Base-by-base conservation (phyloP, 2,329 filamentous ascomycete species). In the Penicillium hesseltinei region DNA sequence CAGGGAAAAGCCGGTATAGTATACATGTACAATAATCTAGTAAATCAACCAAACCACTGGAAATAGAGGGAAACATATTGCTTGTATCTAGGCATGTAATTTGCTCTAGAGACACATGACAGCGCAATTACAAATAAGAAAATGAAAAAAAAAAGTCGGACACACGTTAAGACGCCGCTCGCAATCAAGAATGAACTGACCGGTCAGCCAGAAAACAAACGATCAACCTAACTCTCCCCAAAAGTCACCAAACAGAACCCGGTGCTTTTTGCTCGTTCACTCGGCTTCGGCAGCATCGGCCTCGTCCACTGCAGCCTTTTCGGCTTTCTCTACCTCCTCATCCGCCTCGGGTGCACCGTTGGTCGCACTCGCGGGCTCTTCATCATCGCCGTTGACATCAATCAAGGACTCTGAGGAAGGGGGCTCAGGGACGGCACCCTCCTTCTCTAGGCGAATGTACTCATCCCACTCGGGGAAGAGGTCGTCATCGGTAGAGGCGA, bases 391-490 rank as follows among this genome's bases (percentile, higher is more conserved):
- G 52, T 74, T 66, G 47, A 78, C 64, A 61, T 79, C 75, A 58
- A 79, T 77, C 60, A 80, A 63, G 55, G 73, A 72, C 51, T 70
- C 72, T 43, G 74, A 72, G 21, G 71, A 68, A 59, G 73, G 65
- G 56, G 71, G 67, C 69, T 78, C 61, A 63, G 75, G 57, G 63
- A 76, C 71, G 4, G 80, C 81, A 3, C 89, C 89, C 66, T 92
- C 87, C 58, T 82, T 84, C 79, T 97, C 94, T 61, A 96, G 73
- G 69, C 84, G 82, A 66, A 97, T 72, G 80, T 91, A 97, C 75
- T 94, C 89, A 5, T 96, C 90, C 94, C 94, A 99, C 69, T 97
- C 91, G 0, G 93, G 93, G 78, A 99, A 99, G 66, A 99, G 82
- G 3, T 96, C 92, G 40, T 89, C 89, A 59, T 86, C 83, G 7